Evolutionary conservation across 176 grass and related monocot species (phyloP).

Genomic region (Guadua angustifolia): DNA sequence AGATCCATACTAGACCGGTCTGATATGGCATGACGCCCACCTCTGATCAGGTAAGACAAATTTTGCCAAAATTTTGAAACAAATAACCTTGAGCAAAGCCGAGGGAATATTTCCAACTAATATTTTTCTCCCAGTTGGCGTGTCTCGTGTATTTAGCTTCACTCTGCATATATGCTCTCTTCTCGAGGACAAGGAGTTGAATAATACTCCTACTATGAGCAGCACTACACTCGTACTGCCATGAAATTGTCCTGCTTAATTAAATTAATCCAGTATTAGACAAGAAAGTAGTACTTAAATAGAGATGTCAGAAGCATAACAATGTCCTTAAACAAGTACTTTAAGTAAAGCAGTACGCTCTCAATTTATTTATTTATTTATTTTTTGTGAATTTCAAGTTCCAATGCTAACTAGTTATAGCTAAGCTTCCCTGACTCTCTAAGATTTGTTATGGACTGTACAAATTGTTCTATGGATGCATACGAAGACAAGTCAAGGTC

Average conservation of each 20-base stretch:
- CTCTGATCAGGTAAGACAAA: not conserved
- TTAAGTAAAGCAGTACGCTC: not conserved
- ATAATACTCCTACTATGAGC: not conserved
- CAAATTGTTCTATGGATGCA: not conserved
- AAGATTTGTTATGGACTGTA: not conserved
- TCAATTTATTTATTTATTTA: too few relatives aligned
- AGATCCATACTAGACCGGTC: too few relatives aligned
- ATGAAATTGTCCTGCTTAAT: not conserved
- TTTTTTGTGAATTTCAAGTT: not conserved
- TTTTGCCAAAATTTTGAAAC: not conserved
- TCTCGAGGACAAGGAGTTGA: not conserved
- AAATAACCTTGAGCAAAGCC: constrained; percentile 18
- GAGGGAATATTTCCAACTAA: not conserved
- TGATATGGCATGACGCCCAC: too few relatives aligned
- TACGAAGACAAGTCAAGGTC: not conserved
- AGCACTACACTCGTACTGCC: not conserved
- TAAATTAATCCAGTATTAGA: constrained; percentile 1
- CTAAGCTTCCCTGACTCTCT: not conserved
- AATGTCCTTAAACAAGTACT: not conserved
- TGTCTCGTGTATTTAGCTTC: not conserved
- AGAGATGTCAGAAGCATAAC: not conserved
- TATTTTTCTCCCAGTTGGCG: not conserved
- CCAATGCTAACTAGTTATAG: not conserved
- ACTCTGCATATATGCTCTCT: not conserved
- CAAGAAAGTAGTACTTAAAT: not conserved